Percentiles rank a stretch among this genome's conserved stretches.
Evolutionary conservation across 2,329 filamentous ascomycete species (phyloP).

Genomic region (Mollisia scopiformis): DNA sequence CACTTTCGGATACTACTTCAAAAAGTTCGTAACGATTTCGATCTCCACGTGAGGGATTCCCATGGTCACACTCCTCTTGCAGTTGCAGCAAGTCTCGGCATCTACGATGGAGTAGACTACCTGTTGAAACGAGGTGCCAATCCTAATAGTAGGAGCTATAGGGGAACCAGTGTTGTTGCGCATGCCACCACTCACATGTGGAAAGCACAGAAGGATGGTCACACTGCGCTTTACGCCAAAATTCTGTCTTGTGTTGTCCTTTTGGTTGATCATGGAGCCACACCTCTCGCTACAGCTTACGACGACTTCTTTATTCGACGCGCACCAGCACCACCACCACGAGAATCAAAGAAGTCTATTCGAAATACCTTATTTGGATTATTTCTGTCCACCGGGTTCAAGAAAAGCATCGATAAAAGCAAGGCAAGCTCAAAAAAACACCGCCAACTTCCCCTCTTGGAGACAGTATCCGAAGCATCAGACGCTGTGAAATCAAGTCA

Average conservation of each 20-base stretch:
- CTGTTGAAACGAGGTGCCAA: not conserved
- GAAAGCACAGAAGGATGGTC: not conserved
- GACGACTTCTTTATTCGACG: not conserved
- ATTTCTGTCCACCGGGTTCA: not conserved
- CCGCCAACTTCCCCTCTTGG: too few species aligned
- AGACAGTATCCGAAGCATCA: too few species aligned
- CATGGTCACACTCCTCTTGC: not conserved
- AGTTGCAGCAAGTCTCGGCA: not conserved
- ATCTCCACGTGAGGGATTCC: not conserved
- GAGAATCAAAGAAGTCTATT: not conserved
- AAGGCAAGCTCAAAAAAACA: too few species aligned
- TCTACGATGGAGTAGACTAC: not conserved
- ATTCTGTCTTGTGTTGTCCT: not conserved
- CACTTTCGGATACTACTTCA: not conserved
- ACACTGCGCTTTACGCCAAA: not conserved
- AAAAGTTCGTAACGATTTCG: not conserved
- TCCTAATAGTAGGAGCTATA: not conserved
- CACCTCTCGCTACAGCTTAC: not conserved
- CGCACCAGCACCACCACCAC: not conserved
- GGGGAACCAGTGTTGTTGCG: not conserved
- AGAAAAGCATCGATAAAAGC: too few species aligned
- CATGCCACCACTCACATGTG: not conserved
- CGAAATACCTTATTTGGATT: not conserved
- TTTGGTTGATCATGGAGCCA: not conserved
- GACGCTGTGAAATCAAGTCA: too few species aligned